Evolutionary conservation across 805 yeast species (phyloP).

Genomic region (Torulaspora microellipsoides): DNA sequence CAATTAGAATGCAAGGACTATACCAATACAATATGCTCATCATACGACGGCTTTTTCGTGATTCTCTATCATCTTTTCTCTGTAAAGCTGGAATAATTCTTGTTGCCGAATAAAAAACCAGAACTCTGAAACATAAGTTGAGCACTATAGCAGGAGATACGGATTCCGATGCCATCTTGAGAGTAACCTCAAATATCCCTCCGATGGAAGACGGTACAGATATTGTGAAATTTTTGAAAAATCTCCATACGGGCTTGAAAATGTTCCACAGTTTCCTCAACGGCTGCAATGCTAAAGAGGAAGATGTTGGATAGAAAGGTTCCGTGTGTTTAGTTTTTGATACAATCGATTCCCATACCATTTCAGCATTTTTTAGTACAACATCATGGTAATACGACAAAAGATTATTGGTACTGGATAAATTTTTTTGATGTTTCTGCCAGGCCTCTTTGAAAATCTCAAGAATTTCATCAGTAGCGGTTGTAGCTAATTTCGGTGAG

Average conservation of each 20-base stretch:
- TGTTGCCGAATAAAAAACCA: slow-evolving; percentile 88
- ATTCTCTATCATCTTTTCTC: slow-evolving; percentile 26
- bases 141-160: slow-evolving; percentile 76
- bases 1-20: slow-evolving; percentile 90
- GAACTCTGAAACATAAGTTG: slow-evolving; percentile 77
- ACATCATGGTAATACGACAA: slow-evolving; percentile 28
- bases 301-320: slow-evolving; percentile 18
- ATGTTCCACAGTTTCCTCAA: slow-evolving; percentile 15
- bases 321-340: slow-evolving; percentile 19
- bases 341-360: slow-evolving; percentile 27
- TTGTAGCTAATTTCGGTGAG: slow-evolving; percentile 77
- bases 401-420: slow-evolving; percentile 34
- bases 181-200: slow-evolving; percentile 31
- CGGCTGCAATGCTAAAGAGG: slow-evolving; percentile 13
- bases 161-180: slow-evolving; percentile 50
- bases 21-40: slow-evolving; percentile 72
- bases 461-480: slow-evolving; percentile 42
- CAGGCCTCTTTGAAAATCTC: slow-evolving; percentile 37
- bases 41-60: slow-evolving; percentile 29
- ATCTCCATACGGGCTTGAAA: slow-evolving; percentile 28
- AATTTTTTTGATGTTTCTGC: slow-evolving; percentile 32
- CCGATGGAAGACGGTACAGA: slow-evolving; percentile 32
- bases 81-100: slow-evolving; percentile 82
- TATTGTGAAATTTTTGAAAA: slow-evolving; percentile 28
- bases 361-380: slow-evolving; percentile 25